Conservation (phyloP, 768 basidiomycete genomes). For the Mycena floridula region DNA sequence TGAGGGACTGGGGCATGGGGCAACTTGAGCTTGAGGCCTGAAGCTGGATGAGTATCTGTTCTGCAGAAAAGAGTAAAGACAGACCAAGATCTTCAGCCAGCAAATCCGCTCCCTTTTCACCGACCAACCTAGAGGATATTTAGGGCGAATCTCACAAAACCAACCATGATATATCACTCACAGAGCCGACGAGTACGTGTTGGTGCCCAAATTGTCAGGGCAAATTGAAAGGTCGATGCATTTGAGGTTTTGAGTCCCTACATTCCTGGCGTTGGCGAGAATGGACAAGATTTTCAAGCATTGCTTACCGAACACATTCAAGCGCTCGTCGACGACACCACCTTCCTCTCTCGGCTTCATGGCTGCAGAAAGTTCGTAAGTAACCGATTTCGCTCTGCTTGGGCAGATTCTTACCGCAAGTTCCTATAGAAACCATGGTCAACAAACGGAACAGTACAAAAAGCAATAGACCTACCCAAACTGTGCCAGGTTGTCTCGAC, state of each 20-base stretch:
- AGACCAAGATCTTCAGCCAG: constrained; percentile 59
- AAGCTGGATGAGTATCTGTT: constrained; percentile 1
- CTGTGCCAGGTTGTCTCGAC: constrained; percentile 79
- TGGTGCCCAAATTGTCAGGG: constrained; percentile 67
- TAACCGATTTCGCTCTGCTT: neutral
- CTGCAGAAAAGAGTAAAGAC: constrained; percentile 6
- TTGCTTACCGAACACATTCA: constrained; percentile 47
- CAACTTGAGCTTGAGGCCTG: constrained; percentile 54
- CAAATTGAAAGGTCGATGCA: constrained; percentile 66
- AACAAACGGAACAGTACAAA: neutral
- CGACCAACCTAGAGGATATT: constrained; percentile 32
- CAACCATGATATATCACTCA: constrained; percentile 1
- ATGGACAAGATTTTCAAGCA: neutral
- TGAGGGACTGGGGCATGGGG: constrained; percentile 69
- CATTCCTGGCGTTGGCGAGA: neutral
- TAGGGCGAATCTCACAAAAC: neutral
- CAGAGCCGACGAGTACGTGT: constrained; percentile 68
- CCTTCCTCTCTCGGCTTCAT: constrained; percentile 66
- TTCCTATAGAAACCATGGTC: constrained; percentile 19
- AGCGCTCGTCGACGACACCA: constrained; percentile 58
- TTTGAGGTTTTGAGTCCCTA: constrained; percentile 60
- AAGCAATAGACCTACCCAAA: constrained; percentile 32
- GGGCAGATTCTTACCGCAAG: constrained; percentile 30
- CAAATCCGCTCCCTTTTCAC: constrained; percentile 62
- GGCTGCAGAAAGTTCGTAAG: constrained; percentile 22